Evolutionary conservation across 139 green algal species (phyloP).

Genomic region (Tetraselmis striata): DNA sequence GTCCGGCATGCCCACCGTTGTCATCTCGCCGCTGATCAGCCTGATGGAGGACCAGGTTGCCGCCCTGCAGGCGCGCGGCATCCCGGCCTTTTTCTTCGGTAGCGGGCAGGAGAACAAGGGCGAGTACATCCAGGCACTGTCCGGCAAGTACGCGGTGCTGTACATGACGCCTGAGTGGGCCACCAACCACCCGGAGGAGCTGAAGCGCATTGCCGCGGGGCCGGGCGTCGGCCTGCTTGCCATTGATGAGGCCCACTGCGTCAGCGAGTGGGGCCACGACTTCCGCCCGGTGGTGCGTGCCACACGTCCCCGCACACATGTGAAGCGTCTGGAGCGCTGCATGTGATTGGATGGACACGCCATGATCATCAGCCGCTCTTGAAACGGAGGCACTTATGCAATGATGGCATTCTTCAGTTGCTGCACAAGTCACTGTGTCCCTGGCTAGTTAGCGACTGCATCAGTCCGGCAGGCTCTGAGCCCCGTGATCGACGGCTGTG

Average conservation of each 20-base stretch:
- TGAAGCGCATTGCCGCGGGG: slow-evolving; percentile 9
- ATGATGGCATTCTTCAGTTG: no score
- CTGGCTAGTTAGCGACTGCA: no score
- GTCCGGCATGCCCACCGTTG: slow-evolving; percentile 22
- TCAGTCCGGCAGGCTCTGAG: no score
- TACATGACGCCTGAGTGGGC: slow-evolving; percentile 68
- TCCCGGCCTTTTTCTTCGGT: slow-evolving; percentile 52
- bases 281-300: slow-evolving; percentile 33
- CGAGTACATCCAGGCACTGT: not conserved
- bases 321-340: no score
- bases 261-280: slow-evolving; percentile 41
- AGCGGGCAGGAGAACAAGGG: slow-evolving; percentile 33
- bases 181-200: slow-evolving; percentile 1
- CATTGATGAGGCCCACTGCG: slow-evolving; percentile 58
- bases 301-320: no score
- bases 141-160: slow-evolving; percentile 44
- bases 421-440: no score
- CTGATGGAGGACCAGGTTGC: slow-evolving; percentile 46
- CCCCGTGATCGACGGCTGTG: no score
- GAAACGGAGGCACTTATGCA: no score
- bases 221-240: slow-evolving; percentile 42
- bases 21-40: slow-evolving; percentile 37
- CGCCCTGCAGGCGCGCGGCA: slow-evolving; percentile 28
- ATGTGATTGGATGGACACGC: no score
- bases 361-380: no score